Evolutionary conservation across 176 grass and related monocot genomes (phyloP).

Genomic region (Musa schizocarpa): DNA sequence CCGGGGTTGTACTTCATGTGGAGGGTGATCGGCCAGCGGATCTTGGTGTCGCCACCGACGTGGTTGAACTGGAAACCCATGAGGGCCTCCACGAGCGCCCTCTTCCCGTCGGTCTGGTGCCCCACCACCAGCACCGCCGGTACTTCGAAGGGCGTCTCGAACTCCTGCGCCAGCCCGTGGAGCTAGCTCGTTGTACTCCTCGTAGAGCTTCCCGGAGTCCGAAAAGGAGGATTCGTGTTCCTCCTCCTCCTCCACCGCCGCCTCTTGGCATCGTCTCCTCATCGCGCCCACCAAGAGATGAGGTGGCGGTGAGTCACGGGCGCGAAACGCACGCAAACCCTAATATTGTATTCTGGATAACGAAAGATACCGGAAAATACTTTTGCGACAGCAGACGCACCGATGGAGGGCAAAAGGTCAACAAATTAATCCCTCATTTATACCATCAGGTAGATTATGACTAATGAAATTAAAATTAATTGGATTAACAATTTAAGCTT

Average conservation of each 20-base stretch:
- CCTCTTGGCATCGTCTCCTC: background rate
- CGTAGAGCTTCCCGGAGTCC: conserved; percentile 61
- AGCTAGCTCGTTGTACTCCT: conserved; percentile 91
- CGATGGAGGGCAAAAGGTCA: too few relatives aligned
- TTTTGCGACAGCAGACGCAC: too few relatives aligned
- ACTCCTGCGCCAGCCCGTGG: conserved; percentile 51
- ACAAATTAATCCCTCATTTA: too few relatives aligned
- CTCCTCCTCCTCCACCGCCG: conserved; percentile 17
- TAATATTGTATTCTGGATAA: too few relatives aligned
- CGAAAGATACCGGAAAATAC: too few relatives aligned
- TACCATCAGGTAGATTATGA: too few relatives aligned
- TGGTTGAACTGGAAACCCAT: conserved; percentile 98
- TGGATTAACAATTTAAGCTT: too few relatives aligned
- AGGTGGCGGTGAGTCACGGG: too few relatives aligned
- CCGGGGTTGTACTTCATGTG: conserved; percentile 76
- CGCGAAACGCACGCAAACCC: too few relatives aligned
- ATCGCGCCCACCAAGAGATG: background rate
- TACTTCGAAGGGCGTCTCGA: conserved; percentile 35
- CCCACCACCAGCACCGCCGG: conserved; percentile 79
- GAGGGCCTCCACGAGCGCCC: conserved; percentile 83
- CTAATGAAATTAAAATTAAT: too few relatives aligned
- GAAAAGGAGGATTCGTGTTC: background rate
- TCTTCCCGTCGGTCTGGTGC: conserved; percentile 92
- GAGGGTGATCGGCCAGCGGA: conserved; percentile 64
- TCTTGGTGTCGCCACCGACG: conserved; percentile 84